Conservation (phyloP, 2,329 filamentous ascomycete species). For the Botrytis pseudocinerea region DNA sequence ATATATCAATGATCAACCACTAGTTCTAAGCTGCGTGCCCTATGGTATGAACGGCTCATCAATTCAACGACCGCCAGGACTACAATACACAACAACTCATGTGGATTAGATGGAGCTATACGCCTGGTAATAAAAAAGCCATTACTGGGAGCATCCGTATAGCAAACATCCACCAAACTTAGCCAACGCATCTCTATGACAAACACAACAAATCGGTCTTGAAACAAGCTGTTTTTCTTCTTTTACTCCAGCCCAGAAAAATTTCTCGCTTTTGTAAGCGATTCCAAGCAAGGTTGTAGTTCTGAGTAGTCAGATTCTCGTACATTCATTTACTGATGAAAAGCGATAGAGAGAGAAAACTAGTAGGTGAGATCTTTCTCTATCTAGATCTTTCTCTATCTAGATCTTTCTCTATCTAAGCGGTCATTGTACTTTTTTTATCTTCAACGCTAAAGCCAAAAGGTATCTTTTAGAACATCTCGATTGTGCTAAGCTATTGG, state of each 20-base stretch:
- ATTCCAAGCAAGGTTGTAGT: not conserved
- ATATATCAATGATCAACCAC: slow-evolving; percentile 48
- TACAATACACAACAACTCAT: slow-evolving; percentile 26
- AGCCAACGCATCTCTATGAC: not conserved
- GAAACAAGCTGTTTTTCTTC: not conserved
- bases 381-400: too few species aligned
- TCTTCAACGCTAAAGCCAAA: not conserved
- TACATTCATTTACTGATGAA: not conserved
- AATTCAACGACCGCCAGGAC: slow-evolving; percentile 30
- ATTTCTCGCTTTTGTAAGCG: not conserved
- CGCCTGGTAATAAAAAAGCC: not conserved
- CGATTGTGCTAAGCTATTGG: not conserved
- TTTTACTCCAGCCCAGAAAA: not conserved
- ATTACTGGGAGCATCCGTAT: not conserved
- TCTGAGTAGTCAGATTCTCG: not conserved
- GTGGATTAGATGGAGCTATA: not conserved
- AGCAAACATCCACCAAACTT: not conserved
- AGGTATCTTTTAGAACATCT: not conserved
- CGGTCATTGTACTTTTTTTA: too few species aligned
- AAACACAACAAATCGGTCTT: not conserved
- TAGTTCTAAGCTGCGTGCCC: slow-evolving; percentile 47
- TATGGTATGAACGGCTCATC: slow-evolving; percentile 41
- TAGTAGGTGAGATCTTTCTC: not conserved
- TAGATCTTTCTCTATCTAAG: not conserved
- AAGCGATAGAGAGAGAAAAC: not conserved